Percentiles rank a stretch among this genome's conserved stretches.
Conservation (phyloP, 768 basidiomycete genomes). For the Xerocomellus dryophilus region DNA sequence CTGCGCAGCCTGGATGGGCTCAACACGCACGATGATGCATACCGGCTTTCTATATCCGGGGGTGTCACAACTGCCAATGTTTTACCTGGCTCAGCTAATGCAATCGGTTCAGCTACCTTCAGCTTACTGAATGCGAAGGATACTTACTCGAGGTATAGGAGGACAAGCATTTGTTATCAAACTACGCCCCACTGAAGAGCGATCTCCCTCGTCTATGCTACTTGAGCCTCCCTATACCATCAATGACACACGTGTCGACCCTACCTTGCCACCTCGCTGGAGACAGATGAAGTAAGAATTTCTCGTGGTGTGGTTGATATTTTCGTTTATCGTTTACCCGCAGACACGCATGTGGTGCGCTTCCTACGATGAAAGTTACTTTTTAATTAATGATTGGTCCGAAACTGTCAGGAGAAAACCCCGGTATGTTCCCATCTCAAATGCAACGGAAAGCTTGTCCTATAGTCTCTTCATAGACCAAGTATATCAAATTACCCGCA, state of each 20-base stretch:
- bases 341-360: slow-evolving; percentile 60
- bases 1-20: slow-evolving; percentile 80
- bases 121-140: slow-evolving; percentile 5
- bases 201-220: slow-evolving; percentile 76
- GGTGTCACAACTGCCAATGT: slow-evolving; percentile 86
- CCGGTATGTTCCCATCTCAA: slow-evolving; percentile 29
- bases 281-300: slow-evolving; percentile 71
- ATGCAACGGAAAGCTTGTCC: background rate
- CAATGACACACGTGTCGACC: slow-evolving; percentile 41
- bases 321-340: slow-evolving; percentile 1
- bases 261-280: slow-evolving; percentile 55
- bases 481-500: slow-evolving; percentile 37
- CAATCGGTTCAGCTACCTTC: slow-evolving; percentile 53
- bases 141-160: slow-evolving; percentile 41
- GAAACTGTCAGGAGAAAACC: slow-evolving; percentile 45
- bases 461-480: slow-evolving; percentile 13
- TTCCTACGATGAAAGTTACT: background rate
- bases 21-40: slow-evolving; percentile 80
- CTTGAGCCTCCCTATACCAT: slow-evolving; percentile 77
- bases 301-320: background rate
- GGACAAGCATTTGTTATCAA: slow-evolving; percentile 90
- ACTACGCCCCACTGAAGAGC: slow-evolving; percentile 70
- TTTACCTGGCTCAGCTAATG: slow-evolving; percentile 73
- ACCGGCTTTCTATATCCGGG: slow-evolving; percentile 72
- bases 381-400: background rate